phyloP scores from a whole-genome alignment of 805 yeast genomes.

The Candida maltosa region DNA sequence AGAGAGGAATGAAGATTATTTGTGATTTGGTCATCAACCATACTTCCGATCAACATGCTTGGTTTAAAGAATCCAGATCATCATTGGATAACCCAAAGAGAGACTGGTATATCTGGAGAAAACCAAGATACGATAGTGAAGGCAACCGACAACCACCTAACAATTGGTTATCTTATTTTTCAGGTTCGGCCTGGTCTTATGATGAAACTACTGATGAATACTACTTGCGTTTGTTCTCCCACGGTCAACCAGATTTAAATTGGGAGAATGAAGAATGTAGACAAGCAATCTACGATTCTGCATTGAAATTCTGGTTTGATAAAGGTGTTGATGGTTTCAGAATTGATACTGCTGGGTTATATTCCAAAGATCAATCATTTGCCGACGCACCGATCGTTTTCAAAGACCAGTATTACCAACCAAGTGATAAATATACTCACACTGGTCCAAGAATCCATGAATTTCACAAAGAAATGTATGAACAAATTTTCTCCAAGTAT shows the following conservation, averaged over 20 bases:
- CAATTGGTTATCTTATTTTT: conserved; percentile 53
- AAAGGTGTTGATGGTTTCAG: conserved; percentile 60
- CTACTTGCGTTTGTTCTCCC: conserved; percentile 53
- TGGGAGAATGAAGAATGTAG: conserved; percentile 50
- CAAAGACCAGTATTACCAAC: conserved; percentile 40
- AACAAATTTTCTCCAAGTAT: conserved; percentile 40
- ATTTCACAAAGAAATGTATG: conserved; percentile 51
- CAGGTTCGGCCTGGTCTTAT: conserved; percentile 56
- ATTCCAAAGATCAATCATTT: conserved; percentile 44
- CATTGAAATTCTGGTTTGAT: conserved; percentile 52
- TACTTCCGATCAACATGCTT: conserved; percentile 51
- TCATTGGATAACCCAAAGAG: conserved; percentile 52
- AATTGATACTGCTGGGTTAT: conserved; percentile 53
- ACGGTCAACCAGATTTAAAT: conserved; percentile 56
- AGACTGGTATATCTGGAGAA: conserved; percentile 61
- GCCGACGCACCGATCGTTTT: conserved; percentile 48
- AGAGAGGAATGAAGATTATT: conserved; percentile 48
- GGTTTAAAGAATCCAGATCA: conserved; percentile 56
- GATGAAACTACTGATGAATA: conserved; percentile 54
- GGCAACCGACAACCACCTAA: conserved; percentile 54
- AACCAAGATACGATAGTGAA: conserved; percentile 40
- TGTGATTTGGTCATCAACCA: conserved; percentile 60
- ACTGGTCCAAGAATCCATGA: conserved; percentile 59
- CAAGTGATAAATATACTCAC: conserved; percentile 25
- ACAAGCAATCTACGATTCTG: conserved; percentile 42